These are phyloP conservation scores for Dioscorea zingiberensis DNA, from an alignment of 106 monocot species.

Conservation along the genomic window DNA sequence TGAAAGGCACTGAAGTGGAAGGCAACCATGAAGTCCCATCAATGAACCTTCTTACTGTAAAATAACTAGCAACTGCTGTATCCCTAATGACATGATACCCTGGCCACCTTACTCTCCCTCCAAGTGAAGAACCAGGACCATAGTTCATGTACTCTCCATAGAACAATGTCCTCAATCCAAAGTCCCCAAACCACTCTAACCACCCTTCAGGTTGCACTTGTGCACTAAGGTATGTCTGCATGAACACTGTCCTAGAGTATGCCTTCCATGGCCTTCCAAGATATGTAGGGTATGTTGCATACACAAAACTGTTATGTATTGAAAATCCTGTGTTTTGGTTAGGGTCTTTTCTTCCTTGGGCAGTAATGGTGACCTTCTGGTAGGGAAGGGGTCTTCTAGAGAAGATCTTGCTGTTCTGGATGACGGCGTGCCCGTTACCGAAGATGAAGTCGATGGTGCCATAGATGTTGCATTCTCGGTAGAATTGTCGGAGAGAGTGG, in stretches of 20 bases:
- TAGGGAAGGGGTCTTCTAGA: slow-evolving; percentile 36
- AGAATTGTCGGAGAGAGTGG: slow-evolving; percentile 90
- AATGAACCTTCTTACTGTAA: slow-evolving; percentile 73
- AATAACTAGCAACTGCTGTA: slow-evolving; percentile 35
- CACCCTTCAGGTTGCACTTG: slow-evolving; percentile 59
- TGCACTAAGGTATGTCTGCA: slow-evolving; percentile 55
- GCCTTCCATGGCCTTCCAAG: slow-evolving; percentile 90
- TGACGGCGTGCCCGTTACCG: slow-evolving; percentile 67
- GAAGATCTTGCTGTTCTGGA: slow-evolving; percentile 73
- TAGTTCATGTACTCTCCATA: slow-evolving; percentile 85
- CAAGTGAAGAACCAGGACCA: slow-evolving; percentile 48
- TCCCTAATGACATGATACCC: slow-evolving; percentile 66
- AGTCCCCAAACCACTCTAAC: slow-evolving; percentile 75
- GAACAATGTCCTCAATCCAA: slow-evolving; percentile 56
- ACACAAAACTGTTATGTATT: slow-evolving; percentile 57
- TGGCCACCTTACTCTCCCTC: slow-evolving; percentile 54
- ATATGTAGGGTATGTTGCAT: slow-evolving; percentile 53
- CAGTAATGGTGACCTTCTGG: slow-evolving; percentile 71
- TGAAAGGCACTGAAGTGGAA: slow-evolving; percentile 40
- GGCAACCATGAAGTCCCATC: slow-evolving; percentile 66
- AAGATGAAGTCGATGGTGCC: slow-evolving; percentile 96
- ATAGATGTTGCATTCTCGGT: slow-evolving; percentile 76
- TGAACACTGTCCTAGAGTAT: slow-evolving; percentile 72
- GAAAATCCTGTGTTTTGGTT: slow-evolving; percentile 76
- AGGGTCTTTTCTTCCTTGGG: slow-evolving; percentile 64